Base-by-base conservation (phyloP, 805 yeast genomes). In the Yarrowia deformans region DNA sequence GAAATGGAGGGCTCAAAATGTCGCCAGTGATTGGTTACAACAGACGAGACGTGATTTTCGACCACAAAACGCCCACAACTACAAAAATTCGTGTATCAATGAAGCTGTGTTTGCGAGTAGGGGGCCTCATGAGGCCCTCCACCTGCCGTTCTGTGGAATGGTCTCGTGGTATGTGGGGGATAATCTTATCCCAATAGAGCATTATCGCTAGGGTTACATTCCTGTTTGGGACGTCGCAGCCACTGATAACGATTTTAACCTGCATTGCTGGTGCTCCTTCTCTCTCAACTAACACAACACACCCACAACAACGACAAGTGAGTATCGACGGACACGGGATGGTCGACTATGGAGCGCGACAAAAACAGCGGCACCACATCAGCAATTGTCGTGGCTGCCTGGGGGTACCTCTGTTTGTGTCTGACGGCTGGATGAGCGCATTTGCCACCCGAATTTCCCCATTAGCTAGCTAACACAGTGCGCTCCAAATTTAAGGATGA, bases 401-500 rank as follows among this genome's bases (percentile, higher is more conserved):
- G 37, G 45, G 16, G 16, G 10, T n/a, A n/a, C 39, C 37, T n/a
- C 32, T 32, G 49, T 12, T 34, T 43, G 42, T 42, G 45, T 23
- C 52, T 8, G 18, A 19, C 2, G 6, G 5, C 64, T 6, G 13
- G 18, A 16, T 6, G n/a, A n/a, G 18, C 40, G 16, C 49, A 32
- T 60, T 60, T 45, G 66, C 66, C 66, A 60, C 66, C 66, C 66
- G 32, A 56, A 43, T 32, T 42, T 35, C 60, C 45, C 63, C 16
- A 39, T 3, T 14, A 37, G 49, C 29, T 19, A 19, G 29, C 56
- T 43, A 66, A 55, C 72, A 75, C 67, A 67, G 91, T 91, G 97
- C 90, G 95, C 82, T 91, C 96, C 69, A 93, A 91, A 83, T 91
- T 91, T 80, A 91, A 92, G 82, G 97, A 91, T 86, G 98, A 95